Conservation (phyloP, 192 early-diverging fungal species). For the Dimargaris verticillata region DNA sequence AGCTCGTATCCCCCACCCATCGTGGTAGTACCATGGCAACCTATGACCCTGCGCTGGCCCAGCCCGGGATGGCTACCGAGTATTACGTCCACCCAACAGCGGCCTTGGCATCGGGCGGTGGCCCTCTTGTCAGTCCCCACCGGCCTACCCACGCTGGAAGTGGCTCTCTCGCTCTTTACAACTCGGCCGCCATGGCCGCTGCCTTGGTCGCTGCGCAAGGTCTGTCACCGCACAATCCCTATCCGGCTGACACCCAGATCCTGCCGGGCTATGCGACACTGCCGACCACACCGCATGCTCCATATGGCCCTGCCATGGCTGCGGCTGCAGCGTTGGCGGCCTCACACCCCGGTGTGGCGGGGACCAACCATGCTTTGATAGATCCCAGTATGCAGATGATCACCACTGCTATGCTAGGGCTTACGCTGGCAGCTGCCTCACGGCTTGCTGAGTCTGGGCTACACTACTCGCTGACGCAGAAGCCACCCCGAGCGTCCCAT, state of each 20-base stretch:
- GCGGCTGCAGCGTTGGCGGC: conserved; percentile 13
- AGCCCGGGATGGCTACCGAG: conserved; percentile 5
- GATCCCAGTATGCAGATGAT: neutral
- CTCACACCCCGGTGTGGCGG: neutral
- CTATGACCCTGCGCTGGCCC: conserved; percentile 13
- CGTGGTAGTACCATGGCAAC: conserved; percentile 15
- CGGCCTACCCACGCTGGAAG: too few relatives aligned
- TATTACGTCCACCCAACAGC: too few relatives aligned
- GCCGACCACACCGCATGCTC: neutral
- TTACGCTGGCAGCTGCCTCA: conserved; percentile 1
- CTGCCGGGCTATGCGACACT: too few relatives aligned
- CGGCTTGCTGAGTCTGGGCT: conserved; percentile 4
- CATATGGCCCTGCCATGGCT: conserved; percentile 9
- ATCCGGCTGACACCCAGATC: too few relatives aligned
- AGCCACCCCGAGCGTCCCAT: neutral
- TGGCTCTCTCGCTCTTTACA: too few relatives aligned
- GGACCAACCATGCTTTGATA: conserved; percentile 1
- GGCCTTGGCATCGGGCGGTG: too few relatives aligned
- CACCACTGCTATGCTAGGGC: neutral
- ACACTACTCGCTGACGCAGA: neutral
- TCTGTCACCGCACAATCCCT: too few relatives aligned
- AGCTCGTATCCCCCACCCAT: conserved; percentile 11
- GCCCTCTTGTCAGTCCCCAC: too few relatives aligned
- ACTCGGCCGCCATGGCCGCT: too few relatives aligned
- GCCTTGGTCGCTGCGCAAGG: too few relatives aligned